Percentiles rank a stretch among this genome's conserved stretches.
Conservation (phyloP, 1,284 basidiomycete genomes). For the Caloboletus firmus region DNA sequence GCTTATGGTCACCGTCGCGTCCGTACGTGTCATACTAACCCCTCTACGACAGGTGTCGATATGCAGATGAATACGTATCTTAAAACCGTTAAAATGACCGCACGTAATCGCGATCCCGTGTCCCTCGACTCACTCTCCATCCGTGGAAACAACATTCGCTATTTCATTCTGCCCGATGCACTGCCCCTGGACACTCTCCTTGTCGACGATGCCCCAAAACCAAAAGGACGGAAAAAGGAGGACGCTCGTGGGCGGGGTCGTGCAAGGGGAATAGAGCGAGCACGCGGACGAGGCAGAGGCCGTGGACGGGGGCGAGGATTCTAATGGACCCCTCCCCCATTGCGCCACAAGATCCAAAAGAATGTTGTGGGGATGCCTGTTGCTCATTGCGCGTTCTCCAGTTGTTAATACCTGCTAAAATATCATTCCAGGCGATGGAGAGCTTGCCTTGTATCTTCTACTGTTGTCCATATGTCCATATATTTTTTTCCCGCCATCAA, state of each 20-base stretch:
- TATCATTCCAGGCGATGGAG: slow-evolving; percentile 12
- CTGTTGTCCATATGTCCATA: slow-evolving; percentile 14
- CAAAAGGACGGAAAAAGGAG: slow-evolving; percentile 85
- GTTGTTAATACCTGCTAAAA: slow-evolving; percentile 26
- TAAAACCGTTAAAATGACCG: slow-evolving; percentile 96
- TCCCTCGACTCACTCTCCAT: slow-evolving; percentile 88
- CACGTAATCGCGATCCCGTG: slow-evolving; percentile 81
- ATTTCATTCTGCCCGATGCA: slow-evolving; percentile 95
- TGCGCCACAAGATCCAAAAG: slow-evolving; percentile 4
- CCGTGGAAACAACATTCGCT: slow-evolving; percentile 90
- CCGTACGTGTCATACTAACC: neutral
- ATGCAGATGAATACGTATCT: slow-evolving; percentile 98
- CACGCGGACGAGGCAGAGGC: slow-evolving; percentile 50
- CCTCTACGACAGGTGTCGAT: slow-evolving; percentile 69
- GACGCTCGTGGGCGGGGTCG: slow-evolving; percentile 65
- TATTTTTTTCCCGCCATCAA: neutral
- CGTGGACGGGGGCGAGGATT: slow-evolving; percentile 51
- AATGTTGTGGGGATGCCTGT: slow-evolving; percentile 6
- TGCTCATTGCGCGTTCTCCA: slow-evolving; percentile 6
- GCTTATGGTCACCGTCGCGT: slow-evolving; percentile 22
- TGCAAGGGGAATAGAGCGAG: slow-evolving; percentile 45
- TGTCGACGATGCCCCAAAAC: slow-evolving; percentile 97
- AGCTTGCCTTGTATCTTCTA: slow-evolving; percentile 28
- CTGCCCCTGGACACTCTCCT: slow-evolving; percentile 94
- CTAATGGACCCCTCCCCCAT: slow-evolving; percentile 1